Conservation (phyloP, 805 yeast genomes). For the Hanseniaspora vineae region DNA sequence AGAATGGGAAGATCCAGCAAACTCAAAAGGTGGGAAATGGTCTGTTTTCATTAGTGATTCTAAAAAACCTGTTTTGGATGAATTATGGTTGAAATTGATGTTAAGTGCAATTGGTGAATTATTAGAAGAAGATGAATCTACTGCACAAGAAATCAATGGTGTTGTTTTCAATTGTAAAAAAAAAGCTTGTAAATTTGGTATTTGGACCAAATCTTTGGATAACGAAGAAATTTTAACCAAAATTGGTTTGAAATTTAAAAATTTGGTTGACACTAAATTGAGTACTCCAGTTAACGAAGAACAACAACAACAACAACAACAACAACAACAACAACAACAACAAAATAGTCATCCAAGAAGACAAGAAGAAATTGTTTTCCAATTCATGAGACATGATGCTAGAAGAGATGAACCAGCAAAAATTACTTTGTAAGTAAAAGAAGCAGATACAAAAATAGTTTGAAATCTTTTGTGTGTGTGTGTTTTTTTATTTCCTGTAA, state of each 20-base stretch:
- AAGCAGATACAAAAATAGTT: too few species aligned
- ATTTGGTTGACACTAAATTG: conserved; percentile 51
- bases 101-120: conserved; percentile 92
- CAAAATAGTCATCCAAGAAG: too few species aligned
- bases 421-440: too few species aligned
- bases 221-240: conserved; percentile 43
- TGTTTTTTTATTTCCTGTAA: too few species aligned
- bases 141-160: conserved; percentile 71
- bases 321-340: too few species aligned
- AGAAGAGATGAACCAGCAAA: too few species aligned
- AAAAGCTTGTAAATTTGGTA: conserved; percentile 68
- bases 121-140: conserved; percentile 51
- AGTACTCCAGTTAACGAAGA: neutral
- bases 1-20: conserved; percentile 93
- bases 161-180: conserved; percentile 82
- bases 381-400: too few species aligned
- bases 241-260: conserved; percentile 78
- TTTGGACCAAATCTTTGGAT: conserved; percentile 83
- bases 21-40: conserved; percentile 93
- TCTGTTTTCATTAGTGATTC: conserved; percentile 59
- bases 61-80: conserved; percentile 53
- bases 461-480: too few species aligned
- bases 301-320: too few species aligned
- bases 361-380: too few species aligned
- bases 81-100: conserved; percentile 82